These are phyloP conservation scores for Penicillium chermesinum DNA, from an alignment of 495 filamentous ascomycete species.

Conservation along the genomic window DNA sequence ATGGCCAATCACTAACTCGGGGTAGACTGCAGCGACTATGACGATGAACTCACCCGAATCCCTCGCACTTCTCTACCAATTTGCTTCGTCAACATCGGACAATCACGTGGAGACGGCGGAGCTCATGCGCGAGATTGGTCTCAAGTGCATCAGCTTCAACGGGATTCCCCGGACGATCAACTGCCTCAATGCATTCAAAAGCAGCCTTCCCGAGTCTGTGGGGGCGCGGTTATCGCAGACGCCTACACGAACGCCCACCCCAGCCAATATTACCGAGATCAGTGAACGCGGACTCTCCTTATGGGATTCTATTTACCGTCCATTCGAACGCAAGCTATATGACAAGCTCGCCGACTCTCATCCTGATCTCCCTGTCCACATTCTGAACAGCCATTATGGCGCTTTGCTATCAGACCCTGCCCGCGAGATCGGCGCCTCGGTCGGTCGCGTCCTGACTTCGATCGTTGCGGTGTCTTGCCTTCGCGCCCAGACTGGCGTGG, in stretches of 20 bases:
- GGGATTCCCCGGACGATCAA: slow-evolving; percentile 80
- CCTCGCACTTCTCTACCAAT: slow-evolving; percentile 48
- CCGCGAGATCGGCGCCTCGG: slow-evolving; percentile 43
- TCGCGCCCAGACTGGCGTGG: slow-evolving; percentile 70
- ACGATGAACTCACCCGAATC: slow-evolving; percentile 70
- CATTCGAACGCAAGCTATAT: slow-evolving; percentile 64
- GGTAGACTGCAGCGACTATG: slow-evolving; percentile 64
- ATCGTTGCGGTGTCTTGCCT: slow-evolving; percentile 66
- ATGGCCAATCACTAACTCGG: slow-evolving; percentile 1
- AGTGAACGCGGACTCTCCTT: slow-evolving; percentile 52
- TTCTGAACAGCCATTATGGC: slow-evolving; percentile 65
- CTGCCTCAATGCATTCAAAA: slow-evolving; percentile 61
- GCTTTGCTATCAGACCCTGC: slow-evolving; percentile 63
- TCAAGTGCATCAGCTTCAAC: slow-evolving; percentile 83
- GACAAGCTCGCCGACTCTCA: slow-evolving; percentile 62
- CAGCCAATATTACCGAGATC: slow-evolving; percentile 47
- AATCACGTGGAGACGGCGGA: slow-evolving; percentile 56
- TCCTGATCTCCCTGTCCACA: slow-evolving; percentile 73
- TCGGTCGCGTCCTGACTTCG: slow-evolving; percentile 60
- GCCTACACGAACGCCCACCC: slow-evolving; percentile 15
- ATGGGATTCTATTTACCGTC: slow-evolving; percentile 69
- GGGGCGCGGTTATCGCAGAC: slow-evolving; percentile 14
- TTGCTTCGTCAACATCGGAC: slow-evolving; percentile 38
- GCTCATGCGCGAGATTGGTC: slow-evolving; percentile 70
- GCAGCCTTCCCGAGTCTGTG: slow-evolving; percentile 41